Conservation (phyloP, 2,329 filamentous ascomycete genomes). For the Dactylonectria estremocensis region DNA sequence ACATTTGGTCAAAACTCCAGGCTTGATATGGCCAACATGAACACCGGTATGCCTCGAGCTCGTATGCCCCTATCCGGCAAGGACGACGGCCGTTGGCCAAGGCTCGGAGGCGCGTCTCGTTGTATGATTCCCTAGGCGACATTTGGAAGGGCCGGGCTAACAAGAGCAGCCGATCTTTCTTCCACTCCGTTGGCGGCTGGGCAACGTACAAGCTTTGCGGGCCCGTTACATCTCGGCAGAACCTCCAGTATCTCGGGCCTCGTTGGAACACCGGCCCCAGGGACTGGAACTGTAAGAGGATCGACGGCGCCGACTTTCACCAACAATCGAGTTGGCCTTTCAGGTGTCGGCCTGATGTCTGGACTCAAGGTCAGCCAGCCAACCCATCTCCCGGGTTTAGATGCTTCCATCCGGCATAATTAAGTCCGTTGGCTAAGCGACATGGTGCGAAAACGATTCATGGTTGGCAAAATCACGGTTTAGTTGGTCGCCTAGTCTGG, state of each 20-base stretch:
- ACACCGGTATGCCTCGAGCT: slow-evolving; percentile 32
- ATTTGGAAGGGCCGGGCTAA: slow-evolving; percentile 21
- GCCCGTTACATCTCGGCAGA: slow-evolving; percentile 23
- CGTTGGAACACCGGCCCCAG: slow-evolving; percentile 25
- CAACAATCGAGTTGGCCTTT: slow-evolving; percentile 39
- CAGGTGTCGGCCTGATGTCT: slow-evolving; percentile 50
- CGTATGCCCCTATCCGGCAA: slow-evolving; percentile 21
- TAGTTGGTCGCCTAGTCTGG: neutral
- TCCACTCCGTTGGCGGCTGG: slow-evolving; percentile 24
- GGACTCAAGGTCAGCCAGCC: slow-evolving; percentile 51
- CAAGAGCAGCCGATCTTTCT: slow-evolving; percentile 27
- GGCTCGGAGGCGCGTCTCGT: slow-evolving; percentile 26
- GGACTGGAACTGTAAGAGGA: slow-evolving; percentile 20
- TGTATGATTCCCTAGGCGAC: slow-evolving; percentile 27
- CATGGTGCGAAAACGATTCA: neutral
- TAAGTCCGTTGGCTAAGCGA: slow-evolving; percentile 15
- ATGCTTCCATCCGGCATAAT: slow-evolving; percentile 30
- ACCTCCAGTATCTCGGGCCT: slow-evolving; percentile 23
- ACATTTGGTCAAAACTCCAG: slow-evolving; percentile 34
- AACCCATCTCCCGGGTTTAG: slow-evolving; percentile 33
- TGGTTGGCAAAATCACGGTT: neutral
- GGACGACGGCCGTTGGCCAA: slow-evolving; percentile 40
- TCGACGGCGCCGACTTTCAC: slow-evolving; percentile 38
- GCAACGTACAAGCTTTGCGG: slow-evolving; percentile 27
- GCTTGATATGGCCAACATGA: slow-evolving; percentile 39